These are phyloP conservation scores for Podila epigama DNA, from an alignment of 192 early-diverging fungal genomes.

Conservation along the genomic window DNA sequence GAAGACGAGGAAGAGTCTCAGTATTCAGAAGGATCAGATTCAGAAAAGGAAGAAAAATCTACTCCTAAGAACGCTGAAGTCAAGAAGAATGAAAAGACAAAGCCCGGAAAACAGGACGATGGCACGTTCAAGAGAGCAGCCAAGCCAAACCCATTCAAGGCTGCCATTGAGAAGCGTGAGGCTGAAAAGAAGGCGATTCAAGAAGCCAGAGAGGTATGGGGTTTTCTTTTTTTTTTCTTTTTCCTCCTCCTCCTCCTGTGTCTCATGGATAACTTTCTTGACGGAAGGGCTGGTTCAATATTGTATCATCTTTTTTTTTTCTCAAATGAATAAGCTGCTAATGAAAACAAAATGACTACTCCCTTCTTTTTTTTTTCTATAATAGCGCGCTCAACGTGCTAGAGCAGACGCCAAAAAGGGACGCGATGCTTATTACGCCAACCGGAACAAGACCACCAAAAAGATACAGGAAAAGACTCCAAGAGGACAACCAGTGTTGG, in stretches of 20 bases:
- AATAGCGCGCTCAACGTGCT: constrained; percentile 31
- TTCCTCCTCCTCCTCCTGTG: background rate
- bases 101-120: constrained; percentile 40
- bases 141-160: constrained; percentile 49
- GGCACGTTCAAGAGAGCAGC: constrained; percentile 33
- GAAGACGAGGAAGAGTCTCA: background rate
- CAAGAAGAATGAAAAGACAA: constrained; percentile 13
- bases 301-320: background rate
- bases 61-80: constrained; percentile 26
- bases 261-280: background rate
- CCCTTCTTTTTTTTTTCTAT: background rate
- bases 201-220: constrained; percentile 35
- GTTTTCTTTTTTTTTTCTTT: background rate
- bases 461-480: constrained; percentile 37
- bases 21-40: constrained; percentile 10
- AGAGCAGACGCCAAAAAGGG: constrained; percentile 44
- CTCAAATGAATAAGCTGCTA: no score
- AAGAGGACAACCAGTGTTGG: constrained; percentile 32
- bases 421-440: constrained; percentile 44
- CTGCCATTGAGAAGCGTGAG: constrained; percentile 47
- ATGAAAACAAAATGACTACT: no score
- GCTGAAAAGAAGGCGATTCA: constrained; percentile 49
- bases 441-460: constrained; percentile 36
- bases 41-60: constrained; percentile 9
- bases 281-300: background rate